Conservation (phyloP, 1,284 basidiomycete species). For the Apiotrichum sp. region DNA sequence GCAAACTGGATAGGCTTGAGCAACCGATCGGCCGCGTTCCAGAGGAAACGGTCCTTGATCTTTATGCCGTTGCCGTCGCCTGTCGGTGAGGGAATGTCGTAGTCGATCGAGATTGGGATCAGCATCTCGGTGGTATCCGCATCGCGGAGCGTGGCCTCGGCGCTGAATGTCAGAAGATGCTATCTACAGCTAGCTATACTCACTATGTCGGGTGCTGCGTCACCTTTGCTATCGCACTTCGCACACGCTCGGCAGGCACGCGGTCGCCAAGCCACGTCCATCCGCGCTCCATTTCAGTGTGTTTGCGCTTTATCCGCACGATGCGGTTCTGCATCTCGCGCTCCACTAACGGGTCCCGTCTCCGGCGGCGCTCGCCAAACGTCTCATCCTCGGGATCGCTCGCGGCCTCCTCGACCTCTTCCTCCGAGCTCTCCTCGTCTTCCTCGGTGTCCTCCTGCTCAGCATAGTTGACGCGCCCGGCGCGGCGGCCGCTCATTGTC, state of each 20-base stretch:
- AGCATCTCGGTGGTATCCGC: slow-evolving; percentile 62
- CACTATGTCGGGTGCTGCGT: slow-evolving; percentile 67
- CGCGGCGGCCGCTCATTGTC: slow-evolving; percentile 46
- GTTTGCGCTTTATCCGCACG: slow-evolving; percentile 48
- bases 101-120: slow-evolving; percentile 88
- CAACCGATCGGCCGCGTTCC: slow-evolving; percentile 73
- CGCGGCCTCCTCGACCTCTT: slow-evolving; percentile 71
- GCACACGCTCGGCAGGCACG: slow-evolving; percentile 73
- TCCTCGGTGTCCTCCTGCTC: slow-evolving; percentile 78
- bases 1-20: slow-evolving; percentile 81
- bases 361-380: slow-evolving; percentile 23
- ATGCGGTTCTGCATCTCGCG: slow-evolving; percentile 8
- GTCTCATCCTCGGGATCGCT: slow-evolving; percentile 50
- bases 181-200: slow-evolving; percentile 33
- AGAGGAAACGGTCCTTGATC: slow-evolving; percentile 92
- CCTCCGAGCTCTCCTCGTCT: slow-evolving; percentile 60
- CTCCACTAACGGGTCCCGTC: slow-evolving; percentile 4
- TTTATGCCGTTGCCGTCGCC: slow-evolving; percentile 56
- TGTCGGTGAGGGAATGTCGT: slow-evolving; percentile 65
- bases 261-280: slow-evolving; percentile 84
- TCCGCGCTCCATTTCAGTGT: slow-evolving; percentile 52
- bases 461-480: slow-evolving; percentile 74
- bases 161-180: slow-evolving; percentile 47
- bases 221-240: slow-evolving; percentile 54
- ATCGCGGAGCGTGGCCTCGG: slow-evolving; percentile 59